Percentiles rank a stretch among this genome's conserved stretches.
Evolutionary conservation across 257 asterid species (phyloP).

Genomic region (Penstemon barbatus): DNA sequence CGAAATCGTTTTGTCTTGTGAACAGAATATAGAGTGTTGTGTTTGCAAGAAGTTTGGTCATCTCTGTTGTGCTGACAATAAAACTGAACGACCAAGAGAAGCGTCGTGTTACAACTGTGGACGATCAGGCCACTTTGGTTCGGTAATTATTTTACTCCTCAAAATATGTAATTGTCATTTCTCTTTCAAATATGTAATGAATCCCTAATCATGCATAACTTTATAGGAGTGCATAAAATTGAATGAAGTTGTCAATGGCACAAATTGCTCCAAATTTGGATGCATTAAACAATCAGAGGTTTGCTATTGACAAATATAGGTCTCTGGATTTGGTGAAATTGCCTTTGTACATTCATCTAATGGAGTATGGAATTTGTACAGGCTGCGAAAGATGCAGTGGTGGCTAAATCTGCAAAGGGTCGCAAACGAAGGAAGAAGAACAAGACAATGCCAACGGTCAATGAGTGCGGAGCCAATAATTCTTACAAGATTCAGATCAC

Average conservation of each 20-base stretch:
- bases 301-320: neutral
- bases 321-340: no score
- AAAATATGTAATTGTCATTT: neutral
- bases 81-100: conserved; percentile 27
- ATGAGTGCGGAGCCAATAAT: neutral
- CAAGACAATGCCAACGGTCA: neutral
- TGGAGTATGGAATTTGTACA: conserved; percentile 14
- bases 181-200: no score
- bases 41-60: conserved; percentile 49
- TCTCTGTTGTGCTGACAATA: conserved; percentile 43
- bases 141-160: conserved; percentile 31
- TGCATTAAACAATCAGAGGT: conserved; percentile 25
- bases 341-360: neutral
- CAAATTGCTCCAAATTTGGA: conserved; percentile 30
- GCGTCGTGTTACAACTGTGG: conserved; percentile 56
- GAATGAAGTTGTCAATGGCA: conserved; percentile 2
- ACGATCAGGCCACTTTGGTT: conserved; percentile 42
- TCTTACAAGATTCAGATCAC: neutral
- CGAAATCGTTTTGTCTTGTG: conserved; percentile 8
- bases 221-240: conserved; percentile 35
- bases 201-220: conserved; percentile 2
- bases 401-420: conserved; percentile 5
- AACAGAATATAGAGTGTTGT: conserved; percentile 46
- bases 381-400: conserved; percentile 18
- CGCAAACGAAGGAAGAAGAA: conserved; percentile 8